phyloP scores from a whole-genome alignment of 1,139 yeast species.

The Debaryomycetaceae sp. region DNA sequence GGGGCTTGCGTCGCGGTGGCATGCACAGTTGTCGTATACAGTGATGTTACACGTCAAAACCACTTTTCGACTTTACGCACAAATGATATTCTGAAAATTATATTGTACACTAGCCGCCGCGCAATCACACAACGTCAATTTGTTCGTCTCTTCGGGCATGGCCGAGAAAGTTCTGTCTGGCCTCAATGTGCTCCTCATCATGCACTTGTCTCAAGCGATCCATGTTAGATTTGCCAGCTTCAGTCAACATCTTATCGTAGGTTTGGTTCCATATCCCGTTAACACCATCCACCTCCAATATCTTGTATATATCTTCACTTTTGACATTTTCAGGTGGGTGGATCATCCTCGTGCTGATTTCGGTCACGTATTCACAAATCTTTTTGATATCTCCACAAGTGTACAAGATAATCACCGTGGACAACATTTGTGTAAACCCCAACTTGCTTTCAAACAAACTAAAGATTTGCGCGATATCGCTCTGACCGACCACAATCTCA shows the following conservation, averaged over 20 bases:
- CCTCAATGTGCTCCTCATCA: slow-evolving; percentile 15
- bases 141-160: too few relatives aligned
- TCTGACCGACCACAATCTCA: slow-evolving; percentile 5
- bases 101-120: too few relatives aligned
- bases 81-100: too few relatives aligned
- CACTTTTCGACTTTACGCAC: too few relatives aligned
- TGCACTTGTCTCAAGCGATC: slow-evolving; percentile 19
- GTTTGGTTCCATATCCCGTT: slow-evolving; percentile 28
- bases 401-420: slow-evolving; percentile 7
- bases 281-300: slow-evolving; percentile 12
- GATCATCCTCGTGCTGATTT: slow-evolving; percentile 5
- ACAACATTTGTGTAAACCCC: slow-evolving; percentile 8
- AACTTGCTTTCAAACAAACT: slow-evolving; percentile 6
- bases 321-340: slow-evolving; percentile 2
- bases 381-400: slow-evolving; percentile 6
- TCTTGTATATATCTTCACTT: slow-evolving; percentile 6
- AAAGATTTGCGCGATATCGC: slow-evolving; percentile 3
- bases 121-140: too few relatives aligned
- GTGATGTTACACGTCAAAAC: too few relatives aligned
- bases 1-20: slow-evolving; percentile 3
- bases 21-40: too few relatives aligned
- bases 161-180: slow-evolving; percentile 21
- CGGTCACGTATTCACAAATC: slow-evolving; percentile 6
- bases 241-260: slow-evolving; percentile 18
- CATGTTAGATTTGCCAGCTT: slow-evolving; percentile 12